Conservation (phyloP, 2,329 filamentous ascomycete genomes). For the Trichoderma breve region DNA sequence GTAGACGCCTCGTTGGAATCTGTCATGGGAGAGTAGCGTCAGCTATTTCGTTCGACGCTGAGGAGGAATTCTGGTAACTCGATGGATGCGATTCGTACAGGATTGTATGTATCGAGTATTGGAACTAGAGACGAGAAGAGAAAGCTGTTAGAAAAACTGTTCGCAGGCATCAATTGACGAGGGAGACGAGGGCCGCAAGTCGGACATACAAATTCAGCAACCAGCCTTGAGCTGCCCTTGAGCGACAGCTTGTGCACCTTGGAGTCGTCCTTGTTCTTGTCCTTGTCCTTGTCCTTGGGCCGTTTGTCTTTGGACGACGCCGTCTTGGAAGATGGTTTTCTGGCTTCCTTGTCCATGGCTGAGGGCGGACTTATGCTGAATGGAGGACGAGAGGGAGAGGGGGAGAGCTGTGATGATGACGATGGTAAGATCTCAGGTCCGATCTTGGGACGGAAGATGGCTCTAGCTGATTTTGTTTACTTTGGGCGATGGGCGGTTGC, state of each 20-base stretch:
- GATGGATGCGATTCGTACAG: conserved; percentile 54
- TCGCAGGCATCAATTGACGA: background rate
- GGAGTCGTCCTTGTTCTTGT: conserved; percentile 64
- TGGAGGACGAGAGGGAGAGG: background rate
- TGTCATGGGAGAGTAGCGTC: conserved; percentile 35
- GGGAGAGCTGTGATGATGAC: background rate
- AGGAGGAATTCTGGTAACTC: background rate
- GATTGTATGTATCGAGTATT: conserved; percentile 98
- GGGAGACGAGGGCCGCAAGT: conserved; percentile 35
- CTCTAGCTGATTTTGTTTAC: conserved; percentile 11
- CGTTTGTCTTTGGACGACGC: conserved; percentile 8
- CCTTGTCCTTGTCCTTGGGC: conserved; percentile 32
- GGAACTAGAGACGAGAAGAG: conserved; percentile 57
- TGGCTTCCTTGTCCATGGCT: conserved; percentile 7
- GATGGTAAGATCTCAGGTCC: background rate
- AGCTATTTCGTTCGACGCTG: background rate
- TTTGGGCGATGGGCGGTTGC: conserved; percentile 4
- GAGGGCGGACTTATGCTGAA: background rate
- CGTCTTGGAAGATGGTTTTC: background rate
- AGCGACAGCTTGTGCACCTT: conserved; percentile 94
- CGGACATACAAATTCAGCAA: conserved; percentile 84
- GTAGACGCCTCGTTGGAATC: conserved; percentile 82
- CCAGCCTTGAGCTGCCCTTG: conserved; percentile 79
- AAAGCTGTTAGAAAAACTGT: conserved; percentile 22
- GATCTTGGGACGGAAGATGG: background rate